Conservation (phyloP, 1,284 basidiomycete genomes). For the Rhodofomes roseus region DNA sequence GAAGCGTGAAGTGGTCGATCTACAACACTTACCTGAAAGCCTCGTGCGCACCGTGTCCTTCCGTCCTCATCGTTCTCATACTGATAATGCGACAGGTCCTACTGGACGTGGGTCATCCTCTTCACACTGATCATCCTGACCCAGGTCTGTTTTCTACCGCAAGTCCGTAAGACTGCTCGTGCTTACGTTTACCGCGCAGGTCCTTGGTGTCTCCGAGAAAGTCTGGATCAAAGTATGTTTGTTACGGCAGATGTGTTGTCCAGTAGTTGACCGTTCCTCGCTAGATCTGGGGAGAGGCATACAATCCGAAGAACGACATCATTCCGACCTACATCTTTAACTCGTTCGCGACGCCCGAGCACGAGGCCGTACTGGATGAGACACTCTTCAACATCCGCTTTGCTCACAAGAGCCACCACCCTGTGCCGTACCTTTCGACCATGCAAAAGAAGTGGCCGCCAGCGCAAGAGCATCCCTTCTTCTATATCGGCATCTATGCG, state of each 20-base stretch:
- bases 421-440: conserved; percentile 22
- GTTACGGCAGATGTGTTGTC: not conserved
- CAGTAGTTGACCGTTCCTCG: not conserved
- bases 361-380: conserved; percentile 36
- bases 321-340: conserved; percentile 24
- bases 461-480: conserved; percentile 54
- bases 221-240: conserved; percentile 66
- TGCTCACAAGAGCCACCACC: conserved; percentile 22
- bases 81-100: conserved; percentile 40
- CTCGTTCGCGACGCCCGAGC: conserved; percentile 28
- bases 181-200: conserved; percentile 11
- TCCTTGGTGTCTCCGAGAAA: conserved; percentile 54
- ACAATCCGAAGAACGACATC: conserved; percentile 26
- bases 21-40: conserved; percentile 78
- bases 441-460: conserved; percentile 37
- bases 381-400: conserved; percentile 34
- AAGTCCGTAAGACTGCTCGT: not conserved
- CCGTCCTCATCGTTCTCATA: not conserved
- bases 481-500: conserved; percentile 63
- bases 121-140: conserved; percentile 45
- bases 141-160: conserved; percentile 28
- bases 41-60: conserved; percentile 36
- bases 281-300: conserved; percentile 63
- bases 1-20: conserved; percentile 75
- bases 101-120: conserved; percentile 58